phyloP scores from a whole-genome alignment of 768 basidiomycete species.

The Gautieria morchelliformis region DNA sequence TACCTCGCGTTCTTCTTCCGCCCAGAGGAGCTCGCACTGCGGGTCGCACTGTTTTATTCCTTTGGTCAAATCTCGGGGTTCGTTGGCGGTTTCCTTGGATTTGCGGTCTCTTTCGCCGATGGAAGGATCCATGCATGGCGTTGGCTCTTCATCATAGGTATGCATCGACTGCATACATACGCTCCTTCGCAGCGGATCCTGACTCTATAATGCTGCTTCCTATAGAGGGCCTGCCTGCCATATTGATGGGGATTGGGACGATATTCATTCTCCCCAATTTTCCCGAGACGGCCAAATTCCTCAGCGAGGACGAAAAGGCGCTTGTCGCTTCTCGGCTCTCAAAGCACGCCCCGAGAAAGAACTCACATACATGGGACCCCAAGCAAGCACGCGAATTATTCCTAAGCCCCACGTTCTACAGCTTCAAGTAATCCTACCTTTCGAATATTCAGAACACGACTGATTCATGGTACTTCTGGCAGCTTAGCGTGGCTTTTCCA shows the following conservation, averaged over 20 bases:
- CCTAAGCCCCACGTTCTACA: constrained; percentile 14
- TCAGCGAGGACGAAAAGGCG: constrained; percentile 32
- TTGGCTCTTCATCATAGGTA: constrained; percentile 28
- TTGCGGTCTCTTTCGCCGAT: constrained; percentile 15
- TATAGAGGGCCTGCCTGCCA: constrained; percentile 14
- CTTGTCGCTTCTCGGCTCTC: constrained; percentile 26
- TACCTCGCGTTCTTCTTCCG: constrained; percentile 17
- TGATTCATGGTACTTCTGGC: neutral
- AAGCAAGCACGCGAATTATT: constrained; percentile 10
- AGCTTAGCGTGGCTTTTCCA: constrained; percentile 15
- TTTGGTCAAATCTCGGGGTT: constrained; percentile 15
- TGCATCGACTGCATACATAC: neutral
- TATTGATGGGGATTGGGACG: constrained; percentile 15
- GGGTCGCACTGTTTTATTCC: constrained; percentile 16
- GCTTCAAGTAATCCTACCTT: constrained; percentile 9
- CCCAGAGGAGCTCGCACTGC: constrained; percentile 15
- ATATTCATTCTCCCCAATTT: constrained; percentile 36
- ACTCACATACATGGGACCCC: constrained; percentile 11
- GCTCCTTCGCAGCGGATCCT: constrained; percentile 29
- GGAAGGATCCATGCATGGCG: constrained; percentile 20
- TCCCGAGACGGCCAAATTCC: constrained; percentile 37
- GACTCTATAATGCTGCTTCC: constrained; percentile 16
- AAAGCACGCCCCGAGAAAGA: constrained; percentile 12
- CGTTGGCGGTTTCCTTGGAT: constrained; percentile 16
- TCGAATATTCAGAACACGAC: neutral